A percentile compares a stretch with the other conserved stretches of the same genome.
phyloP scores from a whole-genome alignment of 305 asterid genomes.

The Nicotiana rustica region DNA sequence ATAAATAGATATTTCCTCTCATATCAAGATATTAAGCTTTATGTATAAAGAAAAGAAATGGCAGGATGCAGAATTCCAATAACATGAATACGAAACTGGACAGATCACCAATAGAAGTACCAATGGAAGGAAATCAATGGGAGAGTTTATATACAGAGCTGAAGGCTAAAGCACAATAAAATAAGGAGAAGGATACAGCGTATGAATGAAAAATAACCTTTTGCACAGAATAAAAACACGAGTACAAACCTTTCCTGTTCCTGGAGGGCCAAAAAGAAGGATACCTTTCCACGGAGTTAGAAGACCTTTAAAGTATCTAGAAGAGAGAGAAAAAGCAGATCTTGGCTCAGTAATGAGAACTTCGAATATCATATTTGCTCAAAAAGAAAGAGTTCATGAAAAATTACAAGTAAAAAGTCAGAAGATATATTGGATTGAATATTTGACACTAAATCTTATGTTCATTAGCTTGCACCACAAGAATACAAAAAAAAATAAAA shows the following conservation, averaged over 20 bases:
- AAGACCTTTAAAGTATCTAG: conserved; percentile 95
- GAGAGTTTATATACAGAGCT: neutral
- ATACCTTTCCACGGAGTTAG: conserved; percentile 98
- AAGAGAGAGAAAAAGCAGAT: conserved; percentile 33
- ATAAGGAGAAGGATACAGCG: neutral
- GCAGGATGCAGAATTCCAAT: neutral
- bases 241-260: conserved; percentile 90
- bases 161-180: no score
- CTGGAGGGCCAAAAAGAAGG: conserved; percentile 98
- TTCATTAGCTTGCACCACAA: conserved; percentile 24
- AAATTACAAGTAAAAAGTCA: conserved; percentile 23
- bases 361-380: conserved; percentile 8
- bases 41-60: conserved; percentile 7
- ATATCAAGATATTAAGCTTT: neutral
- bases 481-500: neutral
- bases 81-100: conserved; percentile 22
- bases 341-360: conserved; percentile 31
- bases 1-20: conserved; percentile 22
- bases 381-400: neutral
- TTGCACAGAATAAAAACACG: conserved; percentile 23
- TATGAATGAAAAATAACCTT: neutral
- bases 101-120: neutral
- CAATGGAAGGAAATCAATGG: neutral
- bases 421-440: conserved; percentile 13
- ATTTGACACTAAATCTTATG: neutral